Evolutionary conservation across 2,329 filamentous ascomycete species (phyloP).

Genomic region (Curvularia sp.): DNA sequence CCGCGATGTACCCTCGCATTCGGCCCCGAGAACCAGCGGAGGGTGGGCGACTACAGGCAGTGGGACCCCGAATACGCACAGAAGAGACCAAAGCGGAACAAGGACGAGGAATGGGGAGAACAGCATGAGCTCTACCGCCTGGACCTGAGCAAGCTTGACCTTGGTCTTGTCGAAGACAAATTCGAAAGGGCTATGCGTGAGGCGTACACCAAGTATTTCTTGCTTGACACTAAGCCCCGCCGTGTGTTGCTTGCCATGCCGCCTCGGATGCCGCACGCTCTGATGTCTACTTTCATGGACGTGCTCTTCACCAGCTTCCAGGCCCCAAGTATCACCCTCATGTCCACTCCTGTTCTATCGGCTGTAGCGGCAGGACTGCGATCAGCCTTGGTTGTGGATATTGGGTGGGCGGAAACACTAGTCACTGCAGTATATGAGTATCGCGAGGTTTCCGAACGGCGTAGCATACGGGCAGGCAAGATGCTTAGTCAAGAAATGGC

Average conservation of each 20-base stretch:
- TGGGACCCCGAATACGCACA: slow-evolving; percentile 65
- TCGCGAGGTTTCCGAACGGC: slow-evolving; percentile 74
- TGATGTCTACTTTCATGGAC: slow-evolving; percentile 77
- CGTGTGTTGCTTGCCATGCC: slow-evolving; percentile 78
- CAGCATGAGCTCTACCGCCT: slow-evolving; percentile 78
- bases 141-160: slow-evolving; percentile 74
- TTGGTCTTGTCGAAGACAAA: slow-evolving; percentile 84
- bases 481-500: slow-evolving; percentile 73
- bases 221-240: slow-evolving; percentile 76
- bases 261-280: slow-evolving; percentile 75
- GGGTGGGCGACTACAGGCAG: slow-evolving; percentile 80
- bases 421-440: slow-evolving; percentile 91
- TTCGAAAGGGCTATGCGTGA: slow-evolving; percentile 83
- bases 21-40: slow-evolving; percentile 75
- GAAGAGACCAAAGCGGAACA: slow-evolving; percentile 57
- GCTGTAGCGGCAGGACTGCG: slow-evolving; percentile 81
- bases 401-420: slow-evolving; percentile 91
- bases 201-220: slow-evolving; percentile 77
- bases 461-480: slow-evolving; percentile 78
- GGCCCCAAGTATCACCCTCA: slow-evolving; percentile 77
- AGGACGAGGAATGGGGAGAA: slow-evolving; percentile 65
- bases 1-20: slow-evolving; percentile 76
- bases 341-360: slow-evolving; percentile 77
- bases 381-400: slow-evolving; percentile 84
- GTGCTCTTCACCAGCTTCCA: slow-evolving; percentile 83